Percentiles rank a stretch among this genome's conserved stretches.
These are phyloP conservation scores for Kwoniella europaea DNA, from an alignment of 768 basidiomycete species.

Conservation along the genomic window DNA sequence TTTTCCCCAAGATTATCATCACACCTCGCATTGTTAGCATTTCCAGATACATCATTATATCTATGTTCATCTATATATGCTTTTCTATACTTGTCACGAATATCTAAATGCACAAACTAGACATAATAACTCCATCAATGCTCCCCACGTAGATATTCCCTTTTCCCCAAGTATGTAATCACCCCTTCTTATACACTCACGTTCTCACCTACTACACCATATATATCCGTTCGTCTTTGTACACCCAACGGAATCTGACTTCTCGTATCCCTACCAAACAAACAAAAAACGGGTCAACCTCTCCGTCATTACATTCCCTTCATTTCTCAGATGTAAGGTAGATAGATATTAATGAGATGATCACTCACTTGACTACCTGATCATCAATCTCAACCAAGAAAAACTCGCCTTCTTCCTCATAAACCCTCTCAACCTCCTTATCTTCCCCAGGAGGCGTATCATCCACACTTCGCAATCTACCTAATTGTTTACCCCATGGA, in stretches of 20 bases:
- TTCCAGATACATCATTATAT: too few species aligned
- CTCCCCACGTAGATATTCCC: neutral
- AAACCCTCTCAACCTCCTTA: constrained; percentile 18
- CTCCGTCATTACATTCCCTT: neutral
- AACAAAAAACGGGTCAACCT: neutral
- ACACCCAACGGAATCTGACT: constrained; percentile 47
- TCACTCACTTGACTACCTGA: constrained; percentile 34
- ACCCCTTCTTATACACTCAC: too few species aligned
- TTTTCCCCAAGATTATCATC: too few species aligned
- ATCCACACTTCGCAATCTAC: constrained; percentile 46
- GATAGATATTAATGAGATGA: too few species aligned
- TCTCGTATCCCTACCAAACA: constrained; percentile 28
- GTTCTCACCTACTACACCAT: constrained; percentile 39
- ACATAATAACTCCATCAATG: neutral
- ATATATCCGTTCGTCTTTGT: constrained; percentile 50
- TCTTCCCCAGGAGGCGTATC: constrained; percentile 32
- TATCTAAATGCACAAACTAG: too few species aligned
- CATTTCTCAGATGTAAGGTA: too few species aligned
- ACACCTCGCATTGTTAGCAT: too few species aligned
- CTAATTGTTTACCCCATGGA: constrained; percentile 52
- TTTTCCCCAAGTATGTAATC: neutral
- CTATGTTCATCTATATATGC: too few species aligned
- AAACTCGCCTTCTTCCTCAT: constrained; percentile 39
- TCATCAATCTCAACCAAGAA: constrained; percentile 46
- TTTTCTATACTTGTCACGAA: too few species aligned